Conservation (phyloP, 1,284 basidiomycete genomes). For the Cryptococcus sp. region DNA sequence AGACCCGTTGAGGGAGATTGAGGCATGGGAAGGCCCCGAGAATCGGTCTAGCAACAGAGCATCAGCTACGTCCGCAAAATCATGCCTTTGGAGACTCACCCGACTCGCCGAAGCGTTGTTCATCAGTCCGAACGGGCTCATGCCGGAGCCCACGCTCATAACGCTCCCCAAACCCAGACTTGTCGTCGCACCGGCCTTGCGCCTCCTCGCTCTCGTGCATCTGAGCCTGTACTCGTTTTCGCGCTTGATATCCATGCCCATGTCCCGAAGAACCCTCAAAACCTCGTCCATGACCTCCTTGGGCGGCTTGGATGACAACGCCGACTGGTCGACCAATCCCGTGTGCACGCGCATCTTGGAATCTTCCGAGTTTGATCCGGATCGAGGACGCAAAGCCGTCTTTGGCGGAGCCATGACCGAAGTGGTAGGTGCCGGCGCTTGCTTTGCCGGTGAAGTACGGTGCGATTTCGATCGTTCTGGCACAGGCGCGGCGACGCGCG, state of each 20-base stretch:
- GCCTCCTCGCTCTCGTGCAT: conserved; percentile 72
- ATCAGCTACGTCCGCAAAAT: conserved; percentile 3
- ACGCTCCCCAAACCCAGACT: conserved; percentile 46
- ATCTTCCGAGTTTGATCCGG: conserved; percentile 47
- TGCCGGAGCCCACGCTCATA: conserved; percentile 55
- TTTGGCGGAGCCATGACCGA: conserved; percentile 6
- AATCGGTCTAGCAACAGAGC: conserved; percentile 58
- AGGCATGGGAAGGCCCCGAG: conserved; percentile 75
- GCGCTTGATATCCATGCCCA: conserved; percentile 86
- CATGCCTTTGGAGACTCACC: conserved; percentile 57
- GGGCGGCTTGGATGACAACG: conserved; percentile 80
- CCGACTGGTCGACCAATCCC: conserved; percentile 89
- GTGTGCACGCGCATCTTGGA: conserved; percentile 78
- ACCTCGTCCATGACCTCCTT: conserved; percentile 86
- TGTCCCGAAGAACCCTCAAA: conserved; percentile 71
- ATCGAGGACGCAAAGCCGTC: conserved; percentile 3
- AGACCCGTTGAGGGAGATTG: conserved; percentile 63
- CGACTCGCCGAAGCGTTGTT: conserved; percentile 77
- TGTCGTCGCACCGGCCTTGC: conserved; percentile 58
- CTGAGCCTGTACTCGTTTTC: conserved; percentile 88
- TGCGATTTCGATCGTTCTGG: conserved; percentile 29
- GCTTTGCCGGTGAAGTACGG: conserved; percentile 7
- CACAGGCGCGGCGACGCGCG: conserved; percentile 7
- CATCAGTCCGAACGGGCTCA: conserved; percentile 74
- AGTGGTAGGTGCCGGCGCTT: neutral